Base-by-base conservation (phyloP, 2,329 filamentous ascomycete genomes). In the Ampelomyces quisqualis region DNA sequence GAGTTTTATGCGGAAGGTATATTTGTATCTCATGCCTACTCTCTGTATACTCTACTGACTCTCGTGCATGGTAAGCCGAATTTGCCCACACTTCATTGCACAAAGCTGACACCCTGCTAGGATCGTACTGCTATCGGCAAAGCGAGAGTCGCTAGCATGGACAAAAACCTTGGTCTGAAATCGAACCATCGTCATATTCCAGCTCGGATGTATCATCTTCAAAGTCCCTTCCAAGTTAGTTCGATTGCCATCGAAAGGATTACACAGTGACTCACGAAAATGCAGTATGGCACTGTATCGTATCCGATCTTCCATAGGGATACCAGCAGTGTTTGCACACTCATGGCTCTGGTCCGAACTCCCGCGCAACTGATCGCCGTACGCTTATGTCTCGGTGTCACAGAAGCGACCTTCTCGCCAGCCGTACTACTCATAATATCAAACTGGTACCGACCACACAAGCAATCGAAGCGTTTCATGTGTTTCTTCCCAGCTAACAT, bases 181-280 rank as follows among this genome's bases (percentile, higher is more conserved):
- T 80, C 78, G 1, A 78, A 82, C 28, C 6, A 50, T 59, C 10
- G 56, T 57, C 10, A 50, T 57, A 6, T 57, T 56, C 20, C 53
- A 55, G 33, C 33, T 57, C 15, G 52, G 54, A 24, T 57, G 56
- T 28, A 52, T 59, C 18, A 45, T 57, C 23, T 53, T 53, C 4
- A 52, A 59, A 29, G 54, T 57, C 8, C 55, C 55, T 1, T 57
- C 53, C 10, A 59, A 59, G 53, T 57, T 46, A 35, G 38, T n/a
- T 18, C 17, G 27, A 22, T 7, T 19, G 10, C 2, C 7, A 10
- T n/a, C 8, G 9, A n/a, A n/a, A n/a, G n/a, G 5, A 22, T 15
- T 13, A 33, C 6, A 18, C 7, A 14, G 13, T 37, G n/a, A 30
- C 35, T 46, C 21, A 45, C 11, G 10, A 26, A 3, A 3, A 18